Base-by-base conservation (phyloP, 352 stramenopile species). In the Phytopythium kandeliae region DNA sequence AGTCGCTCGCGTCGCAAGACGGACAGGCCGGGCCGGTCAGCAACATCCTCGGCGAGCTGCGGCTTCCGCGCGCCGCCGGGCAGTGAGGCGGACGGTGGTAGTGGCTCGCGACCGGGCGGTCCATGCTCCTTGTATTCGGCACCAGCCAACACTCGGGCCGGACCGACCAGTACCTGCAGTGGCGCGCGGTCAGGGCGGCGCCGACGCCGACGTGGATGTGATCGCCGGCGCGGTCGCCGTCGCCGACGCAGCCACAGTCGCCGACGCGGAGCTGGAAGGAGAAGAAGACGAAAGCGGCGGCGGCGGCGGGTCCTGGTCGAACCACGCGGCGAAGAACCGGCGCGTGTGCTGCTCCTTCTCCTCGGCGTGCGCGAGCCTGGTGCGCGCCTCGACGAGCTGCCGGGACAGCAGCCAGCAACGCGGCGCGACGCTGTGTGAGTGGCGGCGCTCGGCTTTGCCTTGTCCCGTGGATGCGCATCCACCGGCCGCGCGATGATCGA, bases 1-100 rank as follows among this genome's bases (percentile, higher is more conserved):
- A 90, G 48, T 92, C 80, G 10, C 71, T 95, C 36, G 80, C 78
- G 21, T 86, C 78, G 12, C 85, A 95, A 54, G 74, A 89, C 22
- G 82, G 80, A 7, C 52, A 78, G 21, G 71, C 76, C 19, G 83
- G 83, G 11, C 83, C 83, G 17, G 80, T 87, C 12, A 87, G 62
- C 55, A 92, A 77, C 49, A 88, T 94, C 50, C 55, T 94, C 19
- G 74, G 67, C 35, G 78, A 90, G 30, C 60, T 89, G 50, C 68
- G 60, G 45, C 71, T 78, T 37, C 60, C 62, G 2, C 31, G n/a
- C 19, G 38, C 38, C n/a, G 19, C 19, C 12, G 21, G 10, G 4
- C 38, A 45, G 38, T 45, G 38, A 45, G 21, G 4, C 25, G 10
- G n/a, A n/a, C n/a, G n/a, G n/a, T n/a, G n/a, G n/a, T n/a, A n/a